Evolutionary conservation across 192 early-diverging fungal genomes (phyloP), one percentile per base, ranked within the genome.

Genomic region (Backusella circina): DNA sequence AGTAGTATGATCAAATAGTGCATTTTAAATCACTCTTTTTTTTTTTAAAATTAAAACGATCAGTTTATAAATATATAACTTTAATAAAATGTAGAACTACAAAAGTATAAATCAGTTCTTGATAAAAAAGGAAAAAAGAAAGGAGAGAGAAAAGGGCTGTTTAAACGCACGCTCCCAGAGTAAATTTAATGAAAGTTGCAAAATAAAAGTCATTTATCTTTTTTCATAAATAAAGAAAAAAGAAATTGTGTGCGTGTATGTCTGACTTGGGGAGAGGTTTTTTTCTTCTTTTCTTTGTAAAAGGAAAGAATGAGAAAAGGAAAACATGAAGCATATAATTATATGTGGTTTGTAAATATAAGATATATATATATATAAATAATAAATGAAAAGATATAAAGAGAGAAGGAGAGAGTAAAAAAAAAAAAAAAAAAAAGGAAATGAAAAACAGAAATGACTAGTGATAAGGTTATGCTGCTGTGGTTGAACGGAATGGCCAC

Each of bases 401-500:
- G 23, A 61, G 2, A 28, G 23, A n/a, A n/a, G 54, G 54, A 54
- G 51, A 54, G 54, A 57, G 8, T 21, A 10, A 54, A n/a, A 23
- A 4, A 28, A 28, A 61, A 61, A 26, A 26, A 61, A 61, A 28
- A 26, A 54, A 10, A 54, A n/a, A 23, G 12, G 12, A 28, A 61
- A 61, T 61, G 54, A 61, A 61, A 28, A 26, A 10, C 9, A 28
- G 23, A 28, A 61, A 61, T 61, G 44, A 61, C 2, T 61, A 26
- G 9, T 61, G 26, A 28, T 61, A n/a, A n/a, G n/a, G 31, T 67
- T 69, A 69, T 39, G 67, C 67, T 69, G 67, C 41, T 37, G 67
- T 69, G 23, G 35, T 69, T 35, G 67, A 69, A 69, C 67, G 67
- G 37, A 37, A 39, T 23, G 67, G 37, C 67, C 67, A 69, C 67